Conservation (phyloP, 441 rosid species). For the Erodium trifolium region DNA sequence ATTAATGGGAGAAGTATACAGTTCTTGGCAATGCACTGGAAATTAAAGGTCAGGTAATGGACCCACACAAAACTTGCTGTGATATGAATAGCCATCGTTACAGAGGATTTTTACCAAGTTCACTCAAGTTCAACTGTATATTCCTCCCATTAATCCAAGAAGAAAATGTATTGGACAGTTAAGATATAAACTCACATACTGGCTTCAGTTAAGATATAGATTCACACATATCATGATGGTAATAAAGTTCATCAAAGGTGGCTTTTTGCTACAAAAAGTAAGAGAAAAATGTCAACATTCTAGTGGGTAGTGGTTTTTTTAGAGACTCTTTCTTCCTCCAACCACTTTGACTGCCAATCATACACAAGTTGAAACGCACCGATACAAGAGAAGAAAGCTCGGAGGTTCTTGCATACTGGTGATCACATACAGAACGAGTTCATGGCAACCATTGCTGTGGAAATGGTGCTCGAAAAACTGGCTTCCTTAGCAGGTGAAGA, state of each 20-base stretch:
- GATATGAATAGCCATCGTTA: no score
- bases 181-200: no score
- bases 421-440: not conserved
- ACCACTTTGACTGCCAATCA: not conserved
- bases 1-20: no score
- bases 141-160: no score
- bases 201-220: no score
- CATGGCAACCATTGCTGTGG: slow-evolving; percentile 6
- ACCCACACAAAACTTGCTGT: no score
- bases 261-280: not conserved
- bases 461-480: slow-evolving; percentile 8
- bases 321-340: not conserved
- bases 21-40: no score
- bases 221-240: no score
- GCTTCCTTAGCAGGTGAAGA: slow-evolving; percentile 3
- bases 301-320: not conserved
- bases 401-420: not conserved
- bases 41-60: no score
- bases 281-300: not conserved
- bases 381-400: not conserved
- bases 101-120: no score
- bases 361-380: not conserved
- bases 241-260: not conserved
- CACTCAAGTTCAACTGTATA: no score
- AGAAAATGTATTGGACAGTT: no score